Evolutionary conservation across 2,329 filamentous ascomycete species (phyloP), one percentile per base, ranked within the genome.

Genomic region (Botryotinia narcissicola): DNA sequence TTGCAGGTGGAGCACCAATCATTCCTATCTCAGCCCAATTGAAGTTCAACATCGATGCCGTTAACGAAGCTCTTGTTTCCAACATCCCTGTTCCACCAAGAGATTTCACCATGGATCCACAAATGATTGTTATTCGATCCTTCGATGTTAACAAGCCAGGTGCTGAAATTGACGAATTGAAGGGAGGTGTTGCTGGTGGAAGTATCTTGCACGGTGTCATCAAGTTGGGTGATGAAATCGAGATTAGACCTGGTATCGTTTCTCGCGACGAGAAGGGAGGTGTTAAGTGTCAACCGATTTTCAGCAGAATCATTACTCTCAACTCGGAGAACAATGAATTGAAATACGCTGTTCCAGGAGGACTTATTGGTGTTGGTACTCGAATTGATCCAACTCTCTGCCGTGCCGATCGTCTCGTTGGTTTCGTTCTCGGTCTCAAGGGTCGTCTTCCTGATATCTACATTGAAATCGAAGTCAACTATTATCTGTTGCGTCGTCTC

Each of bases 141-240:
- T 99, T 99, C 83, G 96, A 99, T 82, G 97, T 99, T 81, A 99
- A 99, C 90, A 99, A 99, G 89, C 96, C 96, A 60, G 96, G 96
- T 89, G 95, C 96, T 60, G 96, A 98, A 85, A 98, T 99, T 77
- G 95, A 98, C 75, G 96, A 99, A 80, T 88, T 99, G 76, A 98
- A 98, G 89, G 96, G 96, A 82, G 96, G 96, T 89, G 96, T 99
- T 83, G 96, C 96, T 79, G 96, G 96, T 90, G 96, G 96, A 78
- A 94, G 91, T 84, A 98, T 99, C 82, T 86, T 99, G 78, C 97
- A 95, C 82, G 96, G 96, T 88, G 94, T 99, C 73, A 86, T 99
- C 80, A 98, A 98, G 88, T 88, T 98, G 76, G 94, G 94, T 77
- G 96, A 99, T 81, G 96, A 99, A 86, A 97, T 99, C 78, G 96